Conservation (phyloP, 352 stramenopile genomes). For the Elongisporangium senticosum region DNA sequence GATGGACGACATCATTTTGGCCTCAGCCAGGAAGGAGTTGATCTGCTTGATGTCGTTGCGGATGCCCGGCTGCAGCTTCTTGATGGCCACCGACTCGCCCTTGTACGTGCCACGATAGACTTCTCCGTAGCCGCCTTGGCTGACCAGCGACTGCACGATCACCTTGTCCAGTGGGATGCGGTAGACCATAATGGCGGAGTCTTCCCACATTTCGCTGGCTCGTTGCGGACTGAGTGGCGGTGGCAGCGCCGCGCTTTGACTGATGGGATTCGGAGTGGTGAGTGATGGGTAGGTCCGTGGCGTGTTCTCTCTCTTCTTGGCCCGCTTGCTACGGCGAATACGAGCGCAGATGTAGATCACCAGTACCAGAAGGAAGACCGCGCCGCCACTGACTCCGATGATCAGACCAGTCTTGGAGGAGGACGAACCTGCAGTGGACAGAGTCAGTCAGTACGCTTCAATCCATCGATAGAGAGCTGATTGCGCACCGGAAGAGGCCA, state of each 20-base stretch:
- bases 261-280: slow-evolving; percentile 12
- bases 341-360: no score
- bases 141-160: slow-evolving; percentile 13
- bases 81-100: slow-evolving; percentile 35
- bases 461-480: no score
- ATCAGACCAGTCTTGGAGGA: neutral
- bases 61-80: slow-evolving; percentile 27
- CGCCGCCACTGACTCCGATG: slow-evolving; percentile 9
- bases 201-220: slow-evolving; percentile 23
- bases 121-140: slow-evolving; percentile 37
- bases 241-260: slow-evolving; percentile 7
- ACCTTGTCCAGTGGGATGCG: slow-evolving; percentile 31
- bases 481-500: no score
- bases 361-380: neutral
- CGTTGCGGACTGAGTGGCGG: slow-evolving; percentile 8
- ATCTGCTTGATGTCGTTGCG: slow-evolving; percentile 27
- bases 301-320: slow-evolving; percentile 14
- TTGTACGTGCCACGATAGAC: slow-evolving; percentile 38
- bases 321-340: neutral
- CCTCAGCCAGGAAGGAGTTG: slow-evolving; percentile 35
- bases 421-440: no score
- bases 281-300: slow-evolving; percentile 16
- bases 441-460: no score
- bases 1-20: slow-evolving; percentile 37
- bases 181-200: slow-evolving; percentile 27